Conservation (phyloP, 805 yeast species). For the Blastobotrys robertii region DNA sequence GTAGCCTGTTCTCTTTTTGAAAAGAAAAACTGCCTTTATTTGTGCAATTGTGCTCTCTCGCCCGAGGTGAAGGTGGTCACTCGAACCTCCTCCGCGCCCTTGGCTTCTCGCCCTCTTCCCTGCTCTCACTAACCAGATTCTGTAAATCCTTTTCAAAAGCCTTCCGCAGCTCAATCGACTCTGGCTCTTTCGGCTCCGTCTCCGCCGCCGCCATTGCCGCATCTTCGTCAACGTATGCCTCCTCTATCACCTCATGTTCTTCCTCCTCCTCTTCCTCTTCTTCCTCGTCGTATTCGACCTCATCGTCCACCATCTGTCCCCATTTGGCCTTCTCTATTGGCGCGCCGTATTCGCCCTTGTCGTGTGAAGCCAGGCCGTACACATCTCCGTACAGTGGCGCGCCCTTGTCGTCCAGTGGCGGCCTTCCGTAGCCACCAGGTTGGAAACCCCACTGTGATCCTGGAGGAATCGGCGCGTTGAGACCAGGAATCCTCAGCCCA, state of each 20-base stretch:
- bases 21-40: no score
- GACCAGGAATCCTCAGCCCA: constrained; percentile 47
- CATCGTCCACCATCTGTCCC: constrained; percentile 27
- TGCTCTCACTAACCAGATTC: background rate
- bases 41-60: no score
- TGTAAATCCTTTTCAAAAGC: background rate
- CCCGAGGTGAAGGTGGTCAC: no score
- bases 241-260: constrained; percentile 27
- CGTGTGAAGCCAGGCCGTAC: constrained; percentile 14
- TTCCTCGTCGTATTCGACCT: constrained; percentile 22
- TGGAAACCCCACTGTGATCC: constrained; percentile 33
- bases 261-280: constrained; percentile 24
- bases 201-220: constrained; percentile 25
- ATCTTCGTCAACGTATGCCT: constrained; percentile 29
- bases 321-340: constrained; percentile 18
- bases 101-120: background rate
- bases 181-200: constrained; percentile 10
- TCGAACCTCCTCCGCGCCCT: no score
- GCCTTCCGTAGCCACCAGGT: constrained; percentile 32
- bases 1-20: no score
- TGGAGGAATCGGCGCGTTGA: constrained; percentile 33
- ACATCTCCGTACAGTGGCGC: constrained; percentile 30
- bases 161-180: constrained; percentile 4
- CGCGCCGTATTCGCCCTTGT: constrained; percentile 4
- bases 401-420: constrained; percentile 28